Percentiles rank a stretch among this genome's conserved stretches.
phyloP scores from a whole-genome alignment of 257 asterid genomes.

The Solanum tacnaense region DNA sequence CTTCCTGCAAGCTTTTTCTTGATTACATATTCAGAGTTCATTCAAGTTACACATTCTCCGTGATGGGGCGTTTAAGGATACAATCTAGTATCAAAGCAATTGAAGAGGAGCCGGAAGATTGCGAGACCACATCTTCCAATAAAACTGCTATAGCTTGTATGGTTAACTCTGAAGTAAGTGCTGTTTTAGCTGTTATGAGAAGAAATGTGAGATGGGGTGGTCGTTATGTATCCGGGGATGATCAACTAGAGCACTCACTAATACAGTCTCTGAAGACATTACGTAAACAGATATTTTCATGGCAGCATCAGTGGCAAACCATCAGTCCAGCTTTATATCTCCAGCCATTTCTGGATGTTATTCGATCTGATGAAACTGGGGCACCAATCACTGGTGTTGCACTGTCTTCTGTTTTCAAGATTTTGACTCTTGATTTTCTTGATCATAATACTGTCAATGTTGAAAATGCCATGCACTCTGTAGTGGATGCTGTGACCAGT shows the following conservation, averaged over 20 bases:
- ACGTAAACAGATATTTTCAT: slow-evolving; percentile 68
- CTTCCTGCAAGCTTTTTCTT: slow-evolving; percentile 5
- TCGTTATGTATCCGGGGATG: slow-evolving; percentile 89
- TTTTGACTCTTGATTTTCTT: slow-evolving; percentile 78
- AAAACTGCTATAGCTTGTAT: slow-evolving; percentile 68
- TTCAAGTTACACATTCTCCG: slow-evolving; percentile 3
- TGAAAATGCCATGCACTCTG: slow-evolving; percentile 76
- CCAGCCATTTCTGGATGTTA: slow-evolving; percentile 91
- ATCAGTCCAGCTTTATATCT: slow-evolving; percentile 73
- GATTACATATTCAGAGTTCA: slow-evolving; percentile 9
- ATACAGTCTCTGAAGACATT: slow-evolving; percentile 77
- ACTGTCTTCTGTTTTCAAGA: slow-evolving; percentile 76
- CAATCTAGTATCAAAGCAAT: slow-evolving; percentile 75
- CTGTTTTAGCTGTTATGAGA: slow-evolving; percentile 94
- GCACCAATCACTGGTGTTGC: slow-evolving; percentile 92
- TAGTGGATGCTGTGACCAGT: slow-evolving; percentile 95
- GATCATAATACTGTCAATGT: slow-evolving; percentile 52
- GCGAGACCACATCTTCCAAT: slow-evolving; percentile 48
- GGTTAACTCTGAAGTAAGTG: slow-evolving; percentile 84
- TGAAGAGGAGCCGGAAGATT: slow-evolving; percentile 95
- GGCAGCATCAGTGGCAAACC: slow-evolving; percentile 81
- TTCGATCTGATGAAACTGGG: slow-evolving; percentile 94
- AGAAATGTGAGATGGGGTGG: slow-evolving; percentile 98
- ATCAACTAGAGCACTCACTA: slow-evolving; percentile 88
- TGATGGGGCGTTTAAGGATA: slow-evolving; percentile 76